Base-by-base conservation (phyloP, 2,329 filamentous ascomycete genomes). In the Cryphonectria nitschkei region DNA sequence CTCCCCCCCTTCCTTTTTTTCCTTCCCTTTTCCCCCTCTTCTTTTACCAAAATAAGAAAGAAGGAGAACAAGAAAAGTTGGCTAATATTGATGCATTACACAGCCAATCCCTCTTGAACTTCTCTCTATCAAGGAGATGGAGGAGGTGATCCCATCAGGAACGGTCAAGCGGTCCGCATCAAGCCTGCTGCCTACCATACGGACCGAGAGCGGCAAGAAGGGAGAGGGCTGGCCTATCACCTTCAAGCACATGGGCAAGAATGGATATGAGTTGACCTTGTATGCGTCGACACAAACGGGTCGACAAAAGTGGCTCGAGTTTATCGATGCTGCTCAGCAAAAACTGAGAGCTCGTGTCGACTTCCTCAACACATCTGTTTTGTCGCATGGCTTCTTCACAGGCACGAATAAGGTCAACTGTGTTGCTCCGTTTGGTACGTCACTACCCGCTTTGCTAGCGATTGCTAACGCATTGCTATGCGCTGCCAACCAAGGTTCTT, bases 261-360 rank as follows among this genome's bases (percentile, higher is more conserved):
- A 94, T 68, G 96, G 95, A 43, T 99, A 98, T 78, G 95, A 98
- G 79, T 84, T 94, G 76, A 96, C 95, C 3, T 86, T 99, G 5
- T 98, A 92, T 80, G 95, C 94, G 63, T 90, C 92, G 13, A 97
- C 93, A 71, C 91, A 93, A 75, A 92, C 93, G 11, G 93, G 94
- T 37, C 89, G 96, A 71, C 93, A 95, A 80, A 99, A 98, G 82
- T 99, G 96, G 92, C 94, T 99, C 79, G 95, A 99, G 82, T 91
- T 93, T 77, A 98, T 99, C 76, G 94, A 97, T 77, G 88, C 90
- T 65, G 94, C 97, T 75, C 97, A 99, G 80, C 90, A 93, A 76
- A 93, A 92, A 73, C 86, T 99, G 70, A 89, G 94, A 74, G 92
- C 95, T 39, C 94, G 94, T 72, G 94, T 96, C 71, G 91, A 94